Base-by-base conservation (phyloP, 306 rosid species). In the Rosa persica region DNA sequence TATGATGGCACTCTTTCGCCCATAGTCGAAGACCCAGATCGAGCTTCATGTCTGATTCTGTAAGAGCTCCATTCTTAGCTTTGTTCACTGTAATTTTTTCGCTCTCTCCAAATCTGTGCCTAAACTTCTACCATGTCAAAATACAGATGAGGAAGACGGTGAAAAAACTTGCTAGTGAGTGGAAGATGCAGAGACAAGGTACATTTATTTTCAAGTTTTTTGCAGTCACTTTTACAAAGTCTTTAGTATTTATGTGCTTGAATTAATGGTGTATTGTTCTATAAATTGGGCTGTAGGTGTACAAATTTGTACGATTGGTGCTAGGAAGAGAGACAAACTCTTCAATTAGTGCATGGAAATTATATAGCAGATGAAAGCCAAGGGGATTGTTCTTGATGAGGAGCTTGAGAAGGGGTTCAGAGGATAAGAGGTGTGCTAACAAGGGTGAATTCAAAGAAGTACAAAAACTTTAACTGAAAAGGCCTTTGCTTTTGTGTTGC, bases 101-200 rank as follows among this genome's bases (percentile, higher is more conserved):
- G 39, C 60, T 46, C 40, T 16, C 30, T 54, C 34, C 2, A 52
- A 17, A 12, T 67, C 38, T 52, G 12, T 51, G 40, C 20, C 62
- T 34, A n/a, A 81, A 75, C 43, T 58, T 60, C 23, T 58, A 36
- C 36, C 3, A 36, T 74, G 20, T 48, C 17, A 17, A 43, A 65
- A 62, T 25, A 70, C 96, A 94, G 98, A 94, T 94, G 98, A 92
- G 98, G 73, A 84, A 84, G 78, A 82, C 98, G 0, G 97, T 94
- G 54, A 89, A 90, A 75, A 88, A 82, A 36, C 89, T 94, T 0
- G 98, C 98, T 1, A 82, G 97, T 94, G 46, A 92, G 84, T 16
- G 98, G 98, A 61, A 88, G 98, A 85, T 90, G 97, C 84, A 91
- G 89, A 79, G 96, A 90, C 64, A 94, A 90, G 93, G 98, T 93